Evolutionary conservation across 352 stramenopile genomes (phyloP).

Genomic region (Phytopythium ostracodes): DNA sequence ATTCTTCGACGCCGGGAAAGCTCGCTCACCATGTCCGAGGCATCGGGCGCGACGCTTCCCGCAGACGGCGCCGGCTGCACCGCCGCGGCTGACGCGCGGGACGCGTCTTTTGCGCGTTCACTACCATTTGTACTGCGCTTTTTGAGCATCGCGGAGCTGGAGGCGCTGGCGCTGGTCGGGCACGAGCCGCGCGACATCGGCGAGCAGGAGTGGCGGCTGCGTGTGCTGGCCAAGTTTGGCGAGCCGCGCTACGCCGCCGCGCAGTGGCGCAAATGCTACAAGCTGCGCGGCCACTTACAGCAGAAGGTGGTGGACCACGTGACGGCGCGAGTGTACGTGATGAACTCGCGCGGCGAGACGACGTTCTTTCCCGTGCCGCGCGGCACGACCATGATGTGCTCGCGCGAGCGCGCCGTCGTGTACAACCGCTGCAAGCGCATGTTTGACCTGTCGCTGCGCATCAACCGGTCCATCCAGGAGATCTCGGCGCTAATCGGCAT

Average conservation of each 20-base stretch:
- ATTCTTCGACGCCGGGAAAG: not conserved
- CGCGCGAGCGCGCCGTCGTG: conserved; percentile 62
- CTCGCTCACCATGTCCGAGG: not conserved
- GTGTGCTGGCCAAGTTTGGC: conserved; percentile 46
- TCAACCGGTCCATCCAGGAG: conserved; percentile 86
- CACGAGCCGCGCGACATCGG: conserved; percentile 34
- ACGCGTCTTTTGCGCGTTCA: conserved; percentile 15
- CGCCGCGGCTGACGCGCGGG: no score
- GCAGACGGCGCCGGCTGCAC: no score
- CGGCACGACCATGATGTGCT: conserved; percentile 72
- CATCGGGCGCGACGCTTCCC: not conserved
- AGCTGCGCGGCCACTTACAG: conserved; percentile 58
- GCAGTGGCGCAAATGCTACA: conserved; percentile 61
- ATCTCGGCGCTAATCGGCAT: conserved; percentile 82
- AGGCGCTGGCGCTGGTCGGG: conserved; percentile 41
- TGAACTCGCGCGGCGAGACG: conserved; percentile 76
- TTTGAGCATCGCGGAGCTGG: conserved; percentile 39
- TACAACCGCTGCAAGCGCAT: conserved; percentile 85
- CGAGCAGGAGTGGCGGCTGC: conserved; percentile 62
- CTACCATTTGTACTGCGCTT: conserved; percentile 57
- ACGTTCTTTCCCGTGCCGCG: conserved; percentile 52
- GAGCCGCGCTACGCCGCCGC: conserved; percentile 43
- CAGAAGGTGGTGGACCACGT: conserved; percentile 55
- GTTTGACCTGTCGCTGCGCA: conserved; percentile 84
- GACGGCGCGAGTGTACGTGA: conserved; percentile 73